Percentiles rank a stretch among this genome's conserved stretches.
These are phyloP conservation scores for Tanacetum coccineum DNA, from an alignment of 129 eudicot species.

Conservation along the genomic window DNA sequence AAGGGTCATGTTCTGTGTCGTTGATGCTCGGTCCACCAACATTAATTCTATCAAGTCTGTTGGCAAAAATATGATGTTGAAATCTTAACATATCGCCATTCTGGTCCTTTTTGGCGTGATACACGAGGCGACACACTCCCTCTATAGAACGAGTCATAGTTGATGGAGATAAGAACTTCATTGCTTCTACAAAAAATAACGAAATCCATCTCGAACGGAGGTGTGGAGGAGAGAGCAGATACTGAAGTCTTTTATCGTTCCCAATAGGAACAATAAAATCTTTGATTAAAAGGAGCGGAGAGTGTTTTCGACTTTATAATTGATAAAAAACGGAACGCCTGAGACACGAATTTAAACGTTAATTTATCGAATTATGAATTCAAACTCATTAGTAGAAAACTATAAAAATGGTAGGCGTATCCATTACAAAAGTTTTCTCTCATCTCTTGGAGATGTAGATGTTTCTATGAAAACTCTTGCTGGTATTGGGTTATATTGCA, in stretches of 20 bases:
- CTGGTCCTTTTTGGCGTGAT: slow-evolving; percentile 19
- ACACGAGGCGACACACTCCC: background rate
- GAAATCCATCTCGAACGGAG: too few species aligned
- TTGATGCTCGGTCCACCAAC: slow-evolving; percentile 33
- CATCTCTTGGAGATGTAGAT: slow-evolving; percentile 30
- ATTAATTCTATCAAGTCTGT: slow-evolving; percentile 46
- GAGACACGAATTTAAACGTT: slow-evolving; percentile 41
- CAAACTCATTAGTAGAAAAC: slow-evolving; percentile 19
- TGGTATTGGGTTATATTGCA: slow-evolving; percentile 37
- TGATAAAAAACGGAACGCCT: slow-evolving; percentile 35
- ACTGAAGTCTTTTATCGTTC: slow-evolving; percentile 1
- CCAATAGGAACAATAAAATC: slow-evolving; percentile 40
- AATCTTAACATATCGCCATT: background rate
- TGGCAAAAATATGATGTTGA: slow-evolving; percentile 17
- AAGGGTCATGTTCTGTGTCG: slow-evolving; percentile 21
- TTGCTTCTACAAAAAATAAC: slow-evolving; percentile 50
- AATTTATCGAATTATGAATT: slow-evolving; percentile 33
- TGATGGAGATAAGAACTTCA: slow-evolving; percentile 57
- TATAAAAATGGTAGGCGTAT: slow-evolving; percentile 62
- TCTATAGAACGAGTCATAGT: too few species aligned
- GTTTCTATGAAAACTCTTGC: slow-evolving; percentile 49
- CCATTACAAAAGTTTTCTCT: slow-evolving; percentile 49
- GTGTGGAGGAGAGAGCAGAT: too few species aligned
- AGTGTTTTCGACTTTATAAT: slow-evolving; percentile 23
- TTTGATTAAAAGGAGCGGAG: slow-evolving; percentile 22